Evolutionary conservation across 164 flowering plant species (phyloP).

Genomic region (Pachysandra terminalis): DNA sequence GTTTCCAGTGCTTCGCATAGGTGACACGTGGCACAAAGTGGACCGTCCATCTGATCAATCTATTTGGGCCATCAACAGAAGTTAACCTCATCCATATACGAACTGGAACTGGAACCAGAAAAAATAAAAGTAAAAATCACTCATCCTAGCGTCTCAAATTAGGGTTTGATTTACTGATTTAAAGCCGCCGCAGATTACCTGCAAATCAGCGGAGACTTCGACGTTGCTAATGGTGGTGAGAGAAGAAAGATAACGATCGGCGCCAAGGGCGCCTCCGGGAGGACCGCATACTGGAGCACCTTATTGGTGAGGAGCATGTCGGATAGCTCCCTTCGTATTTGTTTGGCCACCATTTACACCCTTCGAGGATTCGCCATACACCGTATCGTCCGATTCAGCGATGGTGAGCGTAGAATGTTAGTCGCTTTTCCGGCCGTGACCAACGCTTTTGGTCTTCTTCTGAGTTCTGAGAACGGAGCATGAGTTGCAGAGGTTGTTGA

Average conservation of each 20-base stretch:
- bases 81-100: no score
- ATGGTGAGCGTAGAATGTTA: not conserved
- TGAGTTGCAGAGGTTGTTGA: not conserved
- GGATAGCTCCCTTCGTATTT: slow-evolving; percentile 79
- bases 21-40: no score
- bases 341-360: slow-evolving; percentile 93
- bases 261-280: slow-evolving; percentile 88
- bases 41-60: no score
- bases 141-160: not conserved
- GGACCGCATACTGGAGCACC: slow-evolving; percentile 69
- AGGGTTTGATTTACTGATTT: not conserved
- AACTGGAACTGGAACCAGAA: no score
- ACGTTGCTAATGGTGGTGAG: slow-evolving; percentile 87
- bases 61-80: no score
- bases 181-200: slow-evolving; percentile 32
- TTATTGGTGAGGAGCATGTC: slow-evolving; percentile 85
- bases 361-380: slow-evolving; percentile 95
- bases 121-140: no score
- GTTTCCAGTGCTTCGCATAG: no score
- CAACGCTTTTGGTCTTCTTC: not conserved
- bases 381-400: slow-evolving; percentile 12
- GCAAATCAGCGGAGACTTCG: slow-evolving; percentile 81
- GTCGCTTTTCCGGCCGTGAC: not conserved
- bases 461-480: not conserved
- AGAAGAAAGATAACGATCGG: slow-evolving; percentile 82